Percentiles rank a stretch among this genome's conserved stretches.
phyloP scores from a whole-genome alignment of 1,284 basidiomycete genomes.

The Ustilago curta region DNA sequence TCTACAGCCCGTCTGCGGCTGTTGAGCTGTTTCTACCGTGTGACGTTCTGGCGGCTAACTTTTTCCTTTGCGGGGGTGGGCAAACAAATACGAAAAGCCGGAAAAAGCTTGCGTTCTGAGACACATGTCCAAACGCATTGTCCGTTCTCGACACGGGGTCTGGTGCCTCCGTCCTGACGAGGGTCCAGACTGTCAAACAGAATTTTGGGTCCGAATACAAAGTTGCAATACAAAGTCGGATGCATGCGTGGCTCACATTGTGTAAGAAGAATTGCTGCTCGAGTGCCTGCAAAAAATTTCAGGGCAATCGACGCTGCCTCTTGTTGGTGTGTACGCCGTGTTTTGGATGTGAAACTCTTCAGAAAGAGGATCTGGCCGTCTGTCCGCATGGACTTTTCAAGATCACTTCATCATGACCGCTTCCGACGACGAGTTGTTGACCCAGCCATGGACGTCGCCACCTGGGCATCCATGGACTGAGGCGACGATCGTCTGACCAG shows the following conservation, averaged over 20 bases:
- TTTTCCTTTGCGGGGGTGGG: background rate
- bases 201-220: background rate
- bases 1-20: background rate
- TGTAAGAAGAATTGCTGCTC: too few relatives aligned
- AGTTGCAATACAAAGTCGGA: background rate
- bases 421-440: too few relatives aligned
- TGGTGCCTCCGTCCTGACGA: background rate
- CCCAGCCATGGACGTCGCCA: too few relatives aligned
- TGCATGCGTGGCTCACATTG: background rate
- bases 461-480: too few relatives aligned
- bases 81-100: constrained; percentile 3
- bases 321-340: background rate
- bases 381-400: too few relatives aligned
- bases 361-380: background rate
- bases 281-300: background rate
- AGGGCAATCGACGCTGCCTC: background rate
- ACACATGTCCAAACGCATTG: constrained; percentile 12
- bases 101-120: constrained; percentile 13
- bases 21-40: constrained; percentile 3
- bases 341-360: constrained; percentile 3
- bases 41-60: constrained; percentile 1
- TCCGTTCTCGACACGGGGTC: constrained; percentile 16
- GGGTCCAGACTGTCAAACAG: background rate
- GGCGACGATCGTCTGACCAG: too few relatives aligned
- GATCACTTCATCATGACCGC: too few relatives aligned